A percentile compares a stretch with the other conserved stretches of the same genome.
Conservation (phyloP, 2,329 filamentous ascomycete species). For the Cladobotryum mycophilum region DNA sequence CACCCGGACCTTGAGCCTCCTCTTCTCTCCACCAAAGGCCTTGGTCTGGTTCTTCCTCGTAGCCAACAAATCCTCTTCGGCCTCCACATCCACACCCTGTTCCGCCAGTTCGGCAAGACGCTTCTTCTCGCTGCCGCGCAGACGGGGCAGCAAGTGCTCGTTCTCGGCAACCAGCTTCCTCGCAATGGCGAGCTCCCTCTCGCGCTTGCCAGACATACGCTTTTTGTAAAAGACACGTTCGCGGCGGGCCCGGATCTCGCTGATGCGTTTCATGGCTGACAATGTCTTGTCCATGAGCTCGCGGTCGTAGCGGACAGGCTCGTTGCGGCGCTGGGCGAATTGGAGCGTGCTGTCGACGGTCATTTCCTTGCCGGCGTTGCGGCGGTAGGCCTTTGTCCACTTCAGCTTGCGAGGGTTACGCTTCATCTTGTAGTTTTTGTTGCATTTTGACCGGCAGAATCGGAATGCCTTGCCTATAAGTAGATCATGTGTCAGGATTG, state of each 20-base stretch:
- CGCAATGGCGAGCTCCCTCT: slow-evolving; percentile 70
- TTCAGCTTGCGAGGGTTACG: slow-evolving; percentile 93
- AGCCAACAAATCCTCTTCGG: slow-evolving; percentile 28
- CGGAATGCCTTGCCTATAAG: slow-evolving; percentile 42
- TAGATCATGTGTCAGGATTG: background rate
- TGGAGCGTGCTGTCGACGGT: slow-evolving; percentile 90
- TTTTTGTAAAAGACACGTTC: slow-evolving; percentile 93
- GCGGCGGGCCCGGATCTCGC: slow-evolving; percentile 74
- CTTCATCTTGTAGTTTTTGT: slow-evolving; percentile 90
- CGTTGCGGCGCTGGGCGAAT: slow-evolving; percentile 88
- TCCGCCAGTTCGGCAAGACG: slow-evolving; percentile 50
- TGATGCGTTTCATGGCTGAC: slow-evolving; percentile 84
- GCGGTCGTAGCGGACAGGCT: slow-evolving; percentile 92
- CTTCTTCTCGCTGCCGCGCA: slow-evolving; percentile 57
- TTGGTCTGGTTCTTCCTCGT: slow-evolving; percentile 27
- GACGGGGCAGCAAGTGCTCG: slow-evolving; percentile 79
- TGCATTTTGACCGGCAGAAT: slow-evolving; percentile 56
- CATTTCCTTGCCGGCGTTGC: slow-evolving; percentile 73
- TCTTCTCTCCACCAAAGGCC: slow-evolving; percentile 39
- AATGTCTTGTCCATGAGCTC: slow-evolving; percentile 82
- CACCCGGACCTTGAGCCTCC: slow-evolving; percentile 30
- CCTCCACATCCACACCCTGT: slow-evolving; percentile 42
- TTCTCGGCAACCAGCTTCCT: slow-evolving; percentile 87
- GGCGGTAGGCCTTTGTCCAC: slow-evolving; percentile 93
- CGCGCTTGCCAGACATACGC: slow-evolving; percentile 86